Base-by-base conservation (phyloP, 805 yeast genomes). In the Scheffersomyces spartinae region DNA sequence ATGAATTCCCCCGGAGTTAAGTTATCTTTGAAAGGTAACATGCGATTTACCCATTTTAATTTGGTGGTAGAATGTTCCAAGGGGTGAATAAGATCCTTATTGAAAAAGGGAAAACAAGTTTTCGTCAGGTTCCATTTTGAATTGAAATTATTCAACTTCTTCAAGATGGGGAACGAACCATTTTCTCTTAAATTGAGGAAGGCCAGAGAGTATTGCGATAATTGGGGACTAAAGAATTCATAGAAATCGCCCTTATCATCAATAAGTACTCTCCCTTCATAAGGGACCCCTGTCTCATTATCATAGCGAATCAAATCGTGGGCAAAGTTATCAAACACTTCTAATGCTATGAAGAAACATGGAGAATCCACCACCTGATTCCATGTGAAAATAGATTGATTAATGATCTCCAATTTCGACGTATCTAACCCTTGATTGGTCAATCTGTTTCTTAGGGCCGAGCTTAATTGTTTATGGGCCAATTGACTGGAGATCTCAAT, bases 241-340 rank as follows among this genome's bases (percentile, higher is more conserved):
- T 69, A 71, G 45, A 79, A 77, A 39, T 82, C 91, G 14, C 85
- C 84, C 34, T 71, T 53, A 18, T 65, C 71, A 40, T 82, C 86
- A 20, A 80, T 59, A 7, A 76, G 63, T 2, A 82, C 93, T 36
- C 78, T 72, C 0, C 88, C 93, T 45, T 83, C 91, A 35, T 68
- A 63, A 0, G 93, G 88, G 34, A 64, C 60, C 5, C 74, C 69
- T 0, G 84, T 71, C 6, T 52, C 39, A 31, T 73, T 67, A 40
- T 83, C 93, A 44, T 80, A 83, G 18, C 88, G 62, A 4, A 83
- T 66, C 15, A 79, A 68, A 43, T 83, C 94, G 49, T 83, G 95
- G 3, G 91, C 64, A 34, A 84, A 69, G 42, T 82, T 83, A 48
- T 83, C 94, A 46, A 84, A 71, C 6, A 83, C 91, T 42, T 84